A percentile compares a stretch with the other conserved stretches of the same genome.
phyloP scores from a whole-genome alignment of 305 asterid species.

The Euphrasia arctica region DNA sequence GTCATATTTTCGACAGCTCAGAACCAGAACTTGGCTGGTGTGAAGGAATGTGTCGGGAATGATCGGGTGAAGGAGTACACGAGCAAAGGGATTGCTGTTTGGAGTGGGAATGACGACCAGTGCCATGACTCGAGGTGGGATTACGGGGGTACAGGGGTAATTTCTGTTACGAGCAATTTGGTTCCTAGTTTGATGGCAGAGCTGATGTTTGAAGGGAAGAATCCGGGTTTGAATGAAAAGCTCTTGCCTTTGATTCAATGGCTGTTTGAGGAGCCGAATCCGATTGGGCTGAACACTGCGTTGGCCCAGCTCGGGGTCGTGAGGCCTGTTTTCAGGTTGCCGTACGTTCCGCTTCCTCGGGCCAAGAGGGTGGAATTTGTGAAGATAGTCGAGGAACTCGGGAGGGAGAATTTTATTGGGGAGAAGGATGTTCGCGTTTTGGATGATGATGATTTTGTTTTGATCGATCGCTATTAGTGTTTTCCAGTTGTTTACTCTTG shows the following conservation, averaged over 20 bases:
- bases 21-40: conserved; percentile 75
- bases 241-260: conserved; percentile 65
- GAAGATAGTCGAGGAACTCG: conserved; percentile 66
- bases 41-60: conserved; percentile 84
- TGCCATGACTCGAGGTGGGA: conserved; percentile 97
- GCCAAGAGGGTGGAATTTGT: conserved; percentile 81
- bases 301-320: conserved; percentile 94
- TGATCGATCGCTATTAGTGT: conserved; percentile 74
- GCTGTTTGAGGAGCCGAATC: conserved; percentile 92
- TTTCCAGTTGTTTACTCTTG: background rate
- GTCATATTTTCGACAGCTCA: conserved; percentile 46
- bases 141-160: conserved; percentile 68
- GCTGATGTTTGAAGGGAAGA: conserved; percentile 80
- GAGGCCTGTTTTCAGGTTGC: conserved; percentile 87
- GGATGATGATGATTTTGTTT: conserved; percentile 71
- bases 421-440: conserved; percentile 62
- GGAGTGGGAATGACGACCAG: conserved; percentile 96
- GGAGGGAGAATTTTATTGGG: conserved; percentile 85
- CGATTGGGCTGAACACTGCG: conserved; percentile 82
- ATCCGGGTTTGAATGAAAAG: conserved; percentile 50
- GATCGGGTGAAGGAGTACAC: conserved; percentile 71
- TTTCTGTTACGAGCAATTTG: conserved; percentile 85
- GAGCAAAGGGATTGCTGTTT: conserved; percentile 51
- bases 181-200: conserved; percentile 80
- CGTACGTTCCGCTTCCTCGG: conserved; percentile 79